A percentile compares a stretch with the other conserved stretches of the same genome.
Conservation (phyloP, 2,329 filamentous ascomycete species). For the Mycogone perniciosa region DNA sequence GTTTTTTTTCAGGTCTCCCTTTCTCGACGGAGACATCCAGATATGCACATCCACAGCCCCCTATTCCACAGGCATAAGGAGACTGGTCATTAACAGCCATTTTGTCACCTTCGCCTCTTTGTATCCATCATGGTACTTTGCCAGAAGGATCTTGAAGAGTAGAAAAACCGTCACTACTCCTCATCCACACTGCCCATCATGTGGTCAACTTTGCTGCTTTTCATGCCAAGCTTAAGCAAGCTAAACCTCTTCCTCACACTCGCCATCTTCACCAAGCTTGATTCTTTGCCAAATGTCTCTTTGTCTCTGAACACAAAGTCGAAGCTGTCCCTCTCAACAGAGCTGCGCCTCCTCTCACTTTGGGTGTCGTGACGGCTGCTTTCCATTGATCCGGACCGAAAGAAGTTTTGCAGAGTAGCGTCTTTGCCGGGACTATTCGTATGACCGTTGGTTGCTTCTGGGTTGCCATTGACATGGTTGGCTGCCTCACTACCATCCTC, state of each 20-base stretch:
- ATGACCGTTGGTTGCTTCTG: constrained; percentile 28
- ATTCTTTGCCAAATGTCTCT: constrained; percentile 21
- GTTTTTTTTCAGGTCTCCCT: neutral
- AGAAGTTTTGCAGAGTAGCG: constrained; percentile 32
- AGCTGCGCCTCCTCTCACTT: constrained; percentile 17
- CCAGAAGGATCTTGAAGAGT: neutral
- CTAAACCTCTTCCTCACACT: constrained; percentile 75
- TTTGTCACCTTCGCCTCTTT: too few species aligned
- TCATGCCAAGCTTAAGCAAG: constrained; percentile 68
- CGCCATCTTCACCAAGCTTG: constrained; percentile 41
- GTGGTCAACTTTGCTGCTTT: constrained; percentile 50
- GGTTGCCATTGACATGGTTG: constrained; percentile 24
- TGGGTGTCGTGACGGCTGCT: constrained; percentile 18
- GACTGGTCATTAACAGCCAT: too few species aligned
- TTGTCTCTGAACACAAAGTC: constrained; percentile 22
- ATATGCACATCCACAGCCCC: too few species aligned
- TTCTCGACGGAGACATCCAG: too few species aligned
- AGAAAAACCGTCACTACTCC: constrained; percentile 34
- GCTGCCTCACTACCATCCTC: constrained; percentile 25
- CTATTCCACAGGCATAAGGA: too few species aligned
- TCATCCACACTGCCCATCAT: constrained; percentile 51
- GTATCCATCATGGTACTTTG: too few species aligned
- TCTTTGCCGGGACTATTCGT: constrained; percentile 27
- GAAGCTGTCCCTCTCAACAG: constrained; percentile 22
- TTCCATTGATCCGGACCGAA: constrained; percentile 34